Evolutionary conservation across 2,329 filamentous ascomycete genomes (phyloP), one percentile per base, ranked within the genome.

Genomic region (Botrytis squamosa): DNA sequence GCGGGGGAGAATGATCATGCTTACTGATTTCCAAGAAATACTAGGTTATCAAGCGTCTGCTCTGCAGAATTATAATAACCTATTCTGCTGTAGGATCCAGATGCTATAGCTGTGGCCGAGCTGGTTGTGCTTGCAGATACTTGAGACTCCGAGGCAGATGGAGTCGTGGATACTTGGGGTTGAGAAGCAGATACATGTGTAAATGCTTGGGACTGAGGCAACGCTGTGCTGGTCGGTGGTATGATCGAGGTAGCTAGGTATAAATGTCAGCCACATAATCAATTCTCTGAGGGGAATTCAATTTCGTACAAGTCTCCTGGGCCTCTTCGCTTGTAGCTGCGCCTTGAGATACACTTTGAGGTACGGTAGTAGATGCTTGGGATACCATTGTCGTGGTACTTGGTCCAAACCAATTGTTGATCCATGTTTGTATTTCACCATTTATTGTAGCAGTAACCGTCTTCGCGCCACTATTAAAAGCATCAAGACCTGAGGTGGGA

Each of bases 11-110:
- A 18, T 69, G 25, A 18, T 18, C n/a, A 22, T 49, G 52, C 71
- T 68, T 52, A 72, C 71, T 85, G 80, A 78, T 90, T 87, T 77
- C 89, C 89, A 52, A 90, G 81, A 82, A 90, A 91, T 44, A 85
- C 85, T 38, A 91, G 79, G 22, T 88, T 88, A 36, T 88, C 84
- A 33, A 85, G 82, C 73, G 82, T 83, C 57, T 83, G 81, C 14
- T 78, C 76, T 18, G 78, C 79, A 12, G 86, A 82, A 70, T 84
- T 81, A 76, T 88, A 88, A 78, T 85, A 87, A 40, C 84, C 84
- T 70, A 85, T 82, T 55, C 85, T 83, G 64, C 77, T 80, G 82
- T 85, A 88, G 33, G 77, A 65, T 20, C 66, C 66, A 20, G 67
- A 55, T n/a, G 40, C 38, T 29, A 42, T 44, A 52, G 63, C 38